Evolutionary conservation across 768 basidiomycete genomes (phyloP).

Genomic region (Boletus rufocinnamomeus): DNA sequence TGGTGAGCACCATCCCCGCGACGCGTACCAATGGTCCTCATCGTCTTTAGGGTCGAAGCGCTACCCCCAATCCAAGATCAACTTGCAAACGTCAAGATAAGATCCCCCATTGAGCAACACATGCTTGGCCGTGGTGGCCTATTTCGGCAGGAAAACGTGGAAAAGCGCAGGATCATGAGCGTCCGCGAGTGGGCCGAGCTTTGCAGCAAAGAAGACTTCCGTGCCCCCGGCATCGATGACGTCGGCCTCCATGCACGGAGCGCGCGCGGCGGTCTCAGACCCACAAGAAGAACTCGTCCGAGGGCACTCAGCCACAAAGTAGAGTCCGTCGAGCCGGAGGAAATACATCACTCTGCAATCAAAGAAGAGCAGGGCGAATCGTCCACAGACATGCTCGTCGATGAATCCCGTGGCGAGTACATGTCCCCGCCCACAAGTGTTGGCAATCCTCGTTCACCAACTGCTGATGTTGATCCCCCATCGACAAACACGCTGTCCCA

Average conservation of each 20-base stretch:
- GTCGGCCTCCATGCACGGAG: constrained; percentile 55
- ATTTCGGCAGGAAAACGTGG: constrained; percentile 89
- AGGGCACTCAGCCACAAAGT: constrained; percentile 40
- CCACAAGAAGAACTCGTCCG: constrained; percentile 45
- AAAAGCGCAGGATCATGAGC: constrained; percentile 81
- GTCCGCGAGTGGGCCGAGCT: constrained; percentile 87
- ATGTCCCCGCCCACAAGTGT: constrained; percentile 35
- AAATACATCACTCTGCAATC: constrained; percentile 27
- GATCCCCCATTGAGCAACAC: constrained; percentile 90
- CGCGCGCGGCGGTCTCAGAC: constrained; percentile 37
- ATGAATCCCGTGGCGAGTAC: constrained; percentile 12
- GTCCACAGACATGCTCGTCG: constrained; percentile 4
- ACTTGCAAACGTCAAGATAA: constrained; percentile 74
- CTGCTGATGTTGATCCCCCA: constrained; percentile 13
- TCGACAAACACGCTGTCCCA: constrained; percentile 1
- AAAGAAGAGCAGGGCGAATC: constrained; percentile 48
- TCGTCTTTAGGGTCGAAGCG: constrained; percentile 57
- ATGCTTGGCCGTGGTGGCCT: constrained; percentile 86
- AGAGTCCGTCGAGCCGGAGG: constrained; percentile 49
- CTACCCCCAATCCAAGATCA: constrained; percentile 74
- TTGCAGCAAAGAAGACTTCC: constrained; percentile 67
- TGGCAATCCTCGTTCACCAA: constrained; percentile 24
- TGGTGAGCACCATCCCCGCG: constrained; percentile 58
- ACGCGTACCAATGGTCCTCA: constrained; percentile 23
- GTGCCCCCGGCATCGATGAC: constrained; percentile 72